phyloP scores from a whole-genome alignment of 805 yeast genomes.

The Phaffomyces thermotolerans region DNA sequence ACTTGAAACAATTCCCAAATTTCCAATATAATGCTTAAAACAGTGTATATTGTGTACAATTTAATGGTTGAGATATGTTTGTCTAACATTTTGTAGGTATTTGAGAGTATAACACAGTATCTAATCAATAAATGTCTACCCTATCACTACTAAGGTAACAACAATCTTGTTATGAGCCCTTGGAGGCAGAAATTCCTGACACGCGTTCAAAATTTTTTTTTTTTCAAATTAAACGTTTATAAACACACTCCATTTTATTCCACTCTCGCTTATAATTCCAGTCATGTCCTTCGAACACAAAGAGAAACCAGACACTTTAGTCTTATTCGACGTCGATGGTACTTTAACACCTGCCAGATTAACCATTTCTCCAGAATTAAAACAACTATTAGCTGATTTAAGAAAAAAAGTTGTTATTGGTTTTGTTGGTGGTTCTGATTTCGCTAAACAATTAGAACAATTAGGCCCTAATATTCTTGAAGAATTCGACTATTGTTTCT shows the following conservation, averaged over 20 bases:
- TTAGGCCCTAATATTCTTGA: constrained; percentile 71
- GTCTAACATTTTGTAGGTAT: not conserved
- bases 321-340: constrained; percentile 96
- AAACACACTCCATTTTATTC: not conserved
- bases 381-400: constrained; percentile 57
- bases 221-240: not conserved
- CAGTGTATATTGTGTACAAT: constrained; percentile 4
- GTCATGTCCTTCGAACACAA: constrained; percentile 58
- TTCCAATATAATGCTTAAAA: constrained; percentile 39
- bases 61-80: constrained; percentile 2
- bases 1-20: constrained; percentile 94
- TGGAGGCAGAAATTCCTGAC: too few species aligned
- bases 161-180: not conserved
- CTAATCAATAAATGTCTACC: too few species aligned
- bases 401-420: constrained; percentile 89
- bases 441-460: constrained; percentile 79
- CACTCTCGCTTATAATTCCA: not conserved
- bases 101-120: too few species aligned
- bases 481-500: constrained; percentile 91
- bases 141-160: too few species aligned
- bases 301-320: constrained; percentile 80
- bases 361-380: constrained; percentile 69
- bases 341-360: constrained; percentile 97
- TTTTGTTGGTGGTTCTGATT: constrained; percentile 7
- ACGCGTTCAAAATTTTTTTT: too few species aligned